phyloP scores from a whole-genome alignment of 257 asterid species.

The Jacaranda copaia region DNA sequence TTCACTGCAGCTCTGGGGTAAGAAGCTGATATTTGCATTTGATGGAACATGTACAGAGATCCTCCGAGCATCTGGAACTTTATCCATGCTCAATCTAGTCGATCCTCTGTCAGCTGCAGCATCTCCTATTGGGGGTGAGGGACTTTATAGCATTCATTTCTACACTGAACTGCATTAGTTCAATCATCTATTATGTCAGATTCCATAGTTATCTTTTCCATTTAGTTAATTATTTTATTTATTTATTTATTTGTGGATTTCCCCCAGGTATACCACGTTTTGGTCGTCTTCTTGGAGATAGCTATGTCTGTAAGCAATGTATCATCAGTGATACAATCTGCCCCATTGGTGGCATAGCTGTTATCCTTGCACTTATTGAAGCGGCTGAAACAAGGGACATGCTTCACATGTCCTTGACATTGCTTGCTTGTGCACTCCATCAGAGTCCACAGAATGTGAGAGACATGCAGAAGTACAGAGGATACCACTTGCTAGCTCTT shows the following conservation, averaged over 20 bases:
- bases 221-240: slow-evolving; percentile 28
- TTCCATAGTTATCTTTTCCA: slow-evolving; percentile 10
- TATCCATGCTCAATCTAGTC: slow-evolving; percentile 92
- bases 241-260: slow-evolving; percentile 35
- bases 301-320: slow-evolving; percentile 85
- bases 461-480: slow-evolving; percentile 95
- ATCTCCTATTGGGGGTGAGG: slow-evolving; percentile 98
- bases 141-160: slow-evolving; percentile 20
- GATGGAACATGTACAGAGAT: slow-evolving; percentile 94
- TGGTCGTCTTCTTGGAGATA: slow-evolving; percentile 94
- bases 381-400: slow-evolving; percentile 98
- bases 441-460: slow-evolving; percentile 96
- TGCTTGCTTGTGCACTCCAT: slow-evolving; percentile 90
- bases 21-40: slow-evolving; percentile 94
- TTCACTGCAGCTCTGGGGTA: slow-evolving; percentile 85
- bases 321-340: slow-evolving; percentile 91
- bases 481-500: slow-evolving; percentile 94
- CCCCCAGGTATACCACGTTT: slow-evolving; percentile 93
- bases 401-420: slow-evolving; percentile 95
- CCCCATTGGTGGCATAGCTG: slow-evolving; percentile 94
- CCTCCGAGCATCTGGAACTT: slow-evolving; percentile 82
- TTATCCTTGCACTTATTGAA: slow-evolving; percentile 96
- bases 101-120: slow-evolving; percentile 99
- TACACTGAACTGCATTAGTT: slow-evolving; percentile 10
- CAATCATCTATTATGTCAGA: slow-evolving; percentile 6